Evolutionary conservation across 371 early-diverging fungal species (phyloP), one percentile per base, ranked within the genome.

Genomic region (Mortierella sp.): DNA sequence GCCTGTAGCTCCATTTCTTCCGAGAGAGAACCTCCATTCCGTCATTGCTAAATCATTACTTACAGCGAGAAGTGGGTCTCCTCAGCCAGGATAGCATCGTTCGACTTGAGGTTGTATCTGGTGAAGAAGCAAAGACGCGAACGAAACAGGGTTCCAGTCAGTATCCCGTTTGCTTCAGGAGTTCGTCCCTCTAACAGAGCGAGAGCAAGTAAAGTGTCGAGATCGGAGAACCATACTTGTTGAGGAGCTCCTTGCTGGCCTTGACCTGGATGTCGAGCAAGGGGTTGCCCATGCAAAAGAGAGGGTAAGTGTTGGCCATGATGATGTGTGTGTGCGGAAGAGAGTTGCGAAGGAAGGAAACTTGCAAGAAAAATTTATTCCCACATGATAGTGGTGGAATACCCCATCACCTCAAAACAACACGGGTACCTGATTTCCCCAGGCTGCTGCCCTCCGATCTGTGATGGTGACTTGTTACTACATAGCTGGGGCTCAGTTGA

Each of bases 21-120:
- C 10, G n/a, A 4, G 34, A 34, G 34, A 34, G 4, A 34, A 34
- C 34, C 34, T 34, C n/a, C n/a, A n/a, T n/a, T n/a, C n/a, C n/a
- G n/a, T n/a, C n/a, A 21, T 23, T 2, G 6, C 26, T 45, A 26
- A 23, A 2, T 23, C 41, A 57, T 28, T 14, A 81, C 86, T 81
- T 90, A 91, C 88, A 91, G 88, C 47, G 88, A 87, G 80, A 84
- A 82, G 86, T 98, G 97, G 72, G 89, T 84, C 24, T 89, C 92
- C 38, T 90, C 94, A 55, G 97, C 98, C 67, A 98, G 89, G 68
- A 97, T 97, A 67, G 96, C 95, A 78, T 95, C 91, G 86, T 98
- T 96, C 64, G 93, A 89, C 85, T 95, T 92, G 67, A 98, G 87
- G 52, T 86, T 85, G 79, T 91, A 91, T 54, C 85, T 83, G 26